A percentile compares a stretch with the other conserved stretches of the same genome.
phyloP scores from a whole-genome alignment of 257 asterid genomes.

The Linaria vulgaris region DNA sequence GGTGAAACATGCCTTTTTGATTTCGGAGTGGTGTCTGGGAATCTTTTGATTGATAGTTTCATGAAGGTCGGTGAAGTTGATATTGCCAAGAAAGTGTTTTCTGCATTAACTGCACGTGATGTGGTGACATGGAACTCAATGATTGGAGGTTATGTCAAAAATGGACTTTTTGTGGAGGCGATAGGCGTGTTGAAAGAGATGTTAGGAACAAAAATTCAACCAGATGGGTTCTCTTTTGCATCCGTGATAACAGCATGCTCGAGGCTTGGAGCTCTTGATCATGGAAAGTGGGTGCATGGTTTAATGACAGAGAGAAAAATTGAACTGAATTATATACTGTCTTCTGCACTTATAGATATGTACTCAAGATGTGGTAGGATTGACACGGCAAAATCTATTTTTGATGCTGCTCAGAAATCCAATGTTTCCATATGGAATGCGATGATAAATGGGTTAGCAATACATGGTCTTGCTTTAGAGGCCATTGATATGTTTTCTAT shows the following conservation, averaged over 20 bases:
- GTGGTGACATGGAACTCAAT: slow-evolving; percentile 75
- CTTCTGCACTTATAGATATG: slow-evolving; percentile 78
- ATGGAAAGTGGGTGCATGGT: slow-evolving; percentile 70
- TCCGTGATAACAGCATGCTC: slow-evolving; percentile 69
- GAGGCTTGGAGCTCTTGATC: slow-evolving; percentile 62
- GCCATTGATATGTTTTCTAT: slow-evolving; percentile 48
- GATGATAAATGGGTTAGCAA: slow-evolving; percentile 66
- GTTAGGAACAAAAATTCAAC: slow-evolving; percentile 47
- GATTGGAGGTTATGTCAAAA: slow-evolving; percentile 67
- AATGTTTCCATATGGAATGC: slow-evolving; percentile 75
- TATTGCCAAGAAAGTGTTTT: slow-evolving; percentile 55
- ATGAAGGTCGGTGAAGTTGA: slow-evolving; percentile 54
- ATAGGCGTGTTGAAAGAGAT: slow-evolving; percentile 52
- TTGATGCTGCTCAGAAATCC: slow-evolving; percentile 34
- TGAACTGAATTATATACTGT: slow-evolving; percentile 56
- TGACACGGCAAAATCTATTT: slow-evolving; percentile 54
- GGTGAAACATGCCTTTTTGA: slow-evolving; percentile 31
- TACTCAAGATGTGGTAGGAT: slow-evolving; percentile 82
- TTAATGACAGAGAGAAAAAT: slow-evolving; percentile 53
- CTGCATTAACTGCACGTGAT: slow-evolving; percentile 48
- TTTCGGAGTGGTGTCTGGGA: slow-evolving; percentile 43
- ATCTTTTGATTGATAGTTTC: slow-evolving; percentile 52
- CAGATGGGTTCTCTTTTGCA: slow-evolving; percentile 69
- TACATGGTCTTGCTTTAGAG: slow-evolving; percentile 67
- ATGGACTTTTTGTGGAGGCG: slow-evolving; percentile 49